Conservation (phyloP, 108 stramenopile genomes). For the Pseudonitzschia multiseries region DNA sequence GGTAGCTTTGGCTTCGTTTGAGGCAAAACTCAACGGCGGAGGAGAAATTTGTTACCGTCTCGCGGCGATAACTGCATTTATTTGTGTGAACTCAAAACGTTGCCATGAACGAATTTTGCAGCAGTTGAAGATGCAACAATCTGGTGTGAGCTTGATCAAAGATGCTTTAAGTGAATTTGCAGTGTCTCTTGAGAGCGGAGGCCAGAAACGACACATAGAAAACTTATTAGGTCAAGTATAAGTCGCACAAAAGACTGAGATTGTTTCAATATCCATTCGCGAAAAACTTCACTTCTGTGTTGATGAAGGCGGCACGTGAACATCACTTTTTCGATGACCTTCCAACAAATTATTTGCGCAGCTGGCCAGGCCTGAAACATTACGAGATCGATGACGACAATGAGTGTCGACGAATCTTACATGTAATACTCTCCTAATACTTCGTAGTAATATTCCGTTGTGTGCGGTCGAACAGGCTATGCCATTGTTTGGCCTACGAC, state of each 20-base stretch:
- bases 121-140: slow-evolving; percentile 57
- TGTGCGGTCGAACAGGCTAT: too few species aligned
- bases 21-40: slow-evolving; percentile 73
- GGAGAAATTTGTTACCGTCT: slow-evolving; percentile 80
- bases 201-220: slow-evolving; percentile 19
- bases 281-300: too few species aligned
- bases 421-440: too few species aligned
- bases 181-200: slow-evolving; percentile 8
- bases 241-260: not conserved
- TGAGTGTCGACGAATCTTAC: too few species aligned
- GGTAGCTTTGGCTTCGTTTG: slow-evolving; percentile 59
- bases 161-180: slow-evolving; percentile 42
- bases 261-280: too few species aligned
- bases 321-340: too few species aligned
- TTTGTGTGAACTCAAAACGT: slow-evolving; percentile 60
- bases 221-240: not conserved
- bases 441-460: too few species aligned
- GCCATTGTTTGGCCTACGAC: too few species aligned
- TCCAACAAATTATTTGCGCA: too few species aligned
- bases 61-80: slow-evolving; percentile 64
- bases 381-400: too few species aligned
- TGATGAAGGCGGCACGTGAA: too few species aligned
- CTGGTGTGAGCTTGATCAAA: slow-evolving; percentile 61
- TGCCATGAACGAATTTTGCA: slow-evolving; percentile 64
- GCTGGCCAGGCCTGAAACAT: too few species aligned